Evolutionary conservation across 2,329 filamentous ascomycete species (phyloP), one percentile per base, ranked within the genome.

Genomic region (Fusarium clavum): DNA sequence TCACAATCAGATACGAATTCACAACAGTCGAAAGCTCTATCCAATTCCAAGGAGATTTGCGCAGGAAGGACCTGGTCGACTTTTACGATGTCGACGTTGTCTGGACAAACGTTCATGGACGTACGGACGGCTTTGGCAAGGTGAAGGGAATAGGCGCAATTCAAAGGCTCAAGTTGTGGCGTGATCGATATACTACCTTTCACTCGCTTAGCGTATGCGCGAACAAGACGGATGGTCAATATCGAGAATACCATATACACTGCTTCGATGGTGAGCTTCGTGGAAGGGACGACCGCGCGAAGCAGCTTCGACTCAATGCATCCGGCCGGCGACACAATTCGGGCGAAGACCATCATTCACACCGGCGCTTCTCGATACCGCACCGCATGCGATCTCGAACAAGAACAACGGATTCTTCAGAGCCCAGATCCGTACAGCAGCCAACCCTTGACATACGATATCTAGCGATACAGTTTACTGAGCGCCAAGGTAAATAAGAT

Each of bases 1-100:
- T 85, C 43, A 82, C 82, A 41, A 82, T 85, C 57, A 81, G 81
- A 62, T 87, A 87, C 71, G 84, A 85, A 57, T 86, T 86, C 68
- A 86, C 83, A 4, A 81, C 82, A 2, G 76, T 84, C 51, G 83
- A 85, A 49, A 77, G 80, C 20, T 85, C 84, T 2, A 76, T 83
- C 22, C 82, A 81, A 25, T 85, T 87, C 62, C 84, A 87, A 64
- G 79, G 84, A 53, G 84, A 86, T 57, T 70, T 86, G 40, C 81
- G 85, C 24, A 76, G 78, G 30, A 83, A 83, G 71, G 82, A 85
- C 45, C 73, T 87, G 24, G 72, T 87, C 32, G 84, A 83, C 69
- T 86, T 84, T 74, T 86, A 83, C 59, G 85, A 87, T 61, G 80
- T 85, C 32, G 84, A 87, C 64, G 84, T 86, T 12, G 78, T 84